phyloP scores from a whole-genome alignment of 495 filamentous ascomycete species.

The Talaromyces adpressus region DNA sequence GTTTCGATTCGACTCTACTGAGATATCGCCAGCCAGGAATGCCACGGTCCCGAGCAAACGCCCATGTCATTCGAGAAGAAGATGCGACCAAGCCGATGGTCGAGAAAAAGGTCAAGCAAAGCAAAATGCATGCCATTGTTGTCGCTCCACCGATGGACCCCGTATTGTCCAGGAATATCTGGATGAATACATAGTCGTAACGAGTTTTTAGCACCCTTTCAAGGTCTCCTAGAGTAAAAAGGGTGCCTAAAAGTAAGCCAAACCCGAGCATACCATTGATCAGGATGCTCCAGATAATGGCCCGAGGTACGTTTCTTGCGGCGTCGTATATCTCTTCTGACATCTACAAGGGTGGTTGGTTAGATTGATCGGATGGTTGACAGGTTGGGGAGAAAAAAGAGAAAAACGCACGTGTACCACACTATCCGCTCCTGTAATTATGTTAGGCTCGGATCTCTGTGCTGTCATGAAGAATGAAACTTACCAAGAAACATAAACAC shows the following conservation, averaged over 20 bases:
- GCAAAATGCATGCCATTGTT: constrained; percentile 37
- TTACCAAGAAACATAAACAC: constrained; percentile 36
- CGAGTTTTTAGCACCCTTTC: constrained; percentile 22
- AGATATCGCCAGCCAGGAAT: constrained; percentile 38
- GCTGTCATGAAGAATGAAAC: background rate
- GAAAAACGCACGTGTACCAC: constrained; percentile 31
- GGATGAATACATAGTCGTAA: constrained; percentile 43
- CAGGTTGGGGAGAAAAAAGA: background rate
- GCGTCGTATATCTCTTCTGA: constrained; percentile 47
- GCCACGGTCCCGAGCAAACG: constrained; percentile 47
- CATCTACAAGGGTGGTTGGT: constrained; percentile 27
- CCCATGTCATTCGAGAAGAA: constrained; percentile 47
- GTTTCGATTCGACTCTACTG: constrained; percentile 27
- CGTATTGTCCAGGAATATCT: constrained; percentile 40
- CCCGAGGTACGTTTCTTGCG: constrained; percentile 33
- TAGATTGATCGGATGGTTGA: background rate
- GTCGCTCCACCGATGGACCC: constrained; percentile 33
- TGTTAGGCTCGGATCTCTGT: background rate
- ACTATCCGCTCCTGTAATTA: constrained; percentile 17
- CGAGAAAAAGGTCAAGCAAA: constrained; percentile 32
- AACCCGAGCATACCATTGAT: constrained; percentile 44
- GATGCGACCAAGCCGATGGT: constrained; percentile 41
- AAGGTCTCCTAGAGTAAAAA: constrained; percentile 42
- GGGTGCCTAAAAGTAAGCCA: constrained; percentile 38
- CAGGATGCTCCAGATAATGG: constrained; percentile 36